phyloP scores from a whole-genome alignment of 1,284 basidiomycete genomes.

The Cutaneotrichosporon arboriforme region DNA sequence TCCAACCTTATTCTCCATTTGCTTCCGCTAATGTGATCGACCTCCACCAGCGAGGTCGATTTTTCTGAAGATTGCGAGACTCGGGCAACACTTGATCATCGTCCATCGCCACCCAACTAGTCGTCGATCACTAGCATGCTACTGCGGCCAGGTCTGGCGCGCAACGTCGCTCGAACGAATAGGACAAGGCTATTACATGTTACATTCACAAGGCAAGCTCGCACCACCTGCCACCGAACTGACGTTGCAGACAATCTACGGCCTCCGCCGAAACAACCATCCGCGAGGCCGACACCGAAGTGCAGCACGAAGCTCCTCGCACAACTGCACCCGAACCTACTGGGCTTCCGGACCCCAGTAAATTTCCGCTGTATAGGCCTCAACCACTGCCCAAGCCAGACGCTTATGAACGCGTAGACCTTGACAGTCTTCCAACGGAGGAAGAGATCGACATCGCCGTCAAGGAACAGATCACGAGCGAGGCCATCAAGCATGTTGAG shows the following conservation, averaged over 20 bases:
- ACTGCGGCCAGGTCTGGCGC: slow-evolving; percentile 19
- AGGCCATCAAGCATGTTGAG: slow-evolving; percentile 18
- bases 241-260: too few relatives aligned
- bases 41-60: slow-evolving; percentile 8
- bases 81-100: background rate
- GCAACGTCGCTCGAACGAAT: slow-evolving; percentile 9
- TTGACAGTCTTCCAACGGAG: slow-evolving; percentile 21
- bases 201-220: background rate
- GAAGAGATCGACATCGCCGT: slow-evolving; percentile 14
- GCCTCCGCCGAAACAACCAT: too few relatives aligned
- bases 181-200: background rate
- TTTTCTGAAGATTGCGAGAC: background rate
- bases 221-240: too few relatives aligned
- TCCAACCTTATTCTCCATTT: background rate
- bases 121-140: slow-evolving; percentile 6
- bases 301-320: background rate
- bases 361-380: slow-evolving; percentile 19
- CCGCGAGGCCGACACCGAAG: too few relatives aligned
- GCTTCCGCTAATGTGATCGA: slow-evolving; percentile 5
- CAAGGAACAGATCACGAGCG: slow-evolving; percentile 20
- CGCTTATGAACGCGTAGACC: slow-evolving; percentile 10
- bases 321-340: background rate
- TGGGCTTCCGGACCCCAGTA: slow-evolving; percentile 2
- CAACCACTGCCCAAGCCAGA: background rate
- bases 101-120: background rate